Percentiles rank a stretch among this genome's conserved stretches.
Evolutionary conservation across 495 filamentous ascomycete genomes (phyloP).

Genomic region (Annulohypoxylon moriforme): DNA sequence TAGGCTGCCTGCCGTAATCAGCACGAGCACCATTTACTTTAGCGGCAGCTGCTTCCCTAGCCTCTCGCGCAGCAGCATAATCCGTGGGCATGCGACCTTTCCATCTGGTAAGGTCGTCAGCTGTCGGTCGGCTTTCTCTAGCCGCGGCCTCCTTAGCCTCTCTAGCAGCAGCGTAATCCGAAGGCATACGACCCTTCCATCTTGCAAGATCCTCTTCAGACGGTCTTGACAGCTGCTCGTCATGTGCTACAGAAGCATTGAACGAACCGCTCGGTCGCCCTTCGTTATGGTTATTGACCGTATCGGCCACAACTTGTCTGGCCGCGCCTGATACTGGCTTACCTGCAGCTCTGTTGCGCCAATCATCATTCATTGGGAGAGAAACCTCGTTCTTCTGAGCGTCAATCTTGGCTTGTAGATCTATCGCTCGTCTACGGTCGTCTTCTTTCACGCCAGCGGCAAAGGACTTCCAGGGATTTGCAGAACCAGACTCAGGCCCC

Average conservation of each 20-base stretch:
- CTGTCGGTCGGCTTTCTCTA: neutral
- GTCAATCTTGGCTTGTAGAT: constrained; percentile 22
- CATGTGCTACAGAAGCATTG: neutral
- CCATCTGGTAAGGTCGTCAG: constrained; percentile 1
- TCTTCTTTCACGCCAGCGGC: constrained; percentile 31
- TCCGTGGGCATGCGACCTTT: constrained; percentile 33
- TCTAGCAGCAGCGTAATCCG: neutral
- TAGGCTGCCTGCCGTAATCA: constrained; percentile 53
- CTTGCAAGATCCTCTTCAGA: neutral
- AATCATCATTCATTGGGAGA: constrained; percentile 70
- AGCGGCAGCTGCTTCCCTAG: constrained; percentile 8
- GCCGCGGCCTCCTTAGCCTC: neutral
- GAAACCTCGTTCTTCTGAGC: constrained; percentile 47
- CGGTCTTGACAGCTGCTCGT: neutral
- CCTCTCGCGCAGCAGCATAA: constrained; percentile 11
- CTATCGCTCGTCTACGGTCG: constrained; percentile 33
- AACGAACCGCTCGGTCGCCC: constrained; percentile 5
- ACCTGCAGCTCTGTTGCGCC: constrained; percentile 61
- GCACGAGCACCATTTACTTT: constrained; percentile 38
- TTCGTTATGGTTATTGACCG: constrained; percentile 39
- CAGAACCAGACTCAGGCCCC: constrained; percentile 5
- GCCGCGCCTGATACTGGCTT: constrained; percentile 46
- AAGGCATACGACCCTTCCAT: constrained; percentile 8
- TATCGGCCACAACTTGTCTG: neutral
- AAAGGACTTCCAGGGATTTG: constrained; percentile 38